Evolutionary conservation across 176 grass and related monocot species (phyloP).

Genomic region (Aegilops tauschii): DNA sequence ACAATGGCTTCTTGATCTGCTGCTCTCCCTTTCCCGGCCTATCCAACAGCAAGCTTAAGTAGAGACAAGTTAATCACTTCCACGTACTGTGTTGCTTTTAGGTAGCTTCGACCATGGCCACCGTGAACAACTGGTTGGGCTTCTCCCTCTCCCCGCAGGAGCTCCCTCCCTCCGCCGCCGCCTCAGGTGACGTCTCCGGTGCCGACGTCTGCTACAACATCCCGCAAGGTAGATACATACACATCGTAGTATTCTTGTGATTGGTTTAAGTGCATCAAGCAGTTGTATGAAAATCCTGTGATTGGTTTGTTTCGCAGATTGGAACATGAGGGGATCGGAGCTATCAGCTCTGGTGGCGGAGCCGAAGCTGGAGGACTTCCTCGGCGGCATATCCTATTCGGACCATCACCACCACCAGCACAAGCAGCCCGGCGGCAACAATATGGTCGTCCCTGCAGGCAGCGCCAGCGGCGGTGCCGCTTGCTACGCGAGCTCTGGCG

Average conservation of each 20-base stretch:
- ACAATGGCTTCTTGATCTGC: conserved; percentile 41
- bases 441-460: conserved; percentile 35
- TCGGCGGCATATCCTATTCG: conserved; percentile 72
- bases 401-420: conserved; percentile 62
- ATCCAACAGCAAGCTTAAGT: conserved; percentile 4
- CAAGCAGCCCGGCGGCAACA: background rate
- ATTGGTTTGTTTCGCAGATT: conserved; percentile 47
- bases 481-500: conserved; percentile 39
- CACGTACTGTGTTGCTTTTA: background rate
- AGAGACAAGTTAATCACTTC: conserved; percentile 8
- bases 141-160: conserved; percentile 96
- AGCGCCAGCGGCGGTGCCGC: conserved; percentile 17
- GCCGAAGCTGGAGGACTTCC: conserved; percentile 97
- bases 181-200: conserved; percentile 46
- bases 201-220: conserved; percentile 58
- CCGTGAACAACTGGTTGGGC: conserved; percentile 94
- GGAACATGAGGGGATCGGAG: conserved; percentile 92
- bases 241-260: background rate
- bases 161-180: conserved; percentile 41
- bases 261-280: background rate
- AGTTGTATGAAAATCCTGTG: conserved; percentile 7
- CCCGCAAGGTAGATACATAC: conserved; percentile 38
- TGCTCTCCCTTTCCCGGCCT: background rate
- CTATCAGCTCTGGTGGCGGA: conserved; percentile 76
- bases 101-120: conserved; percentile 49